Evolutionary conservation across 257 asterid genomes (phyloP).

Genomic region (Leptodermis oblonga): DNA sequence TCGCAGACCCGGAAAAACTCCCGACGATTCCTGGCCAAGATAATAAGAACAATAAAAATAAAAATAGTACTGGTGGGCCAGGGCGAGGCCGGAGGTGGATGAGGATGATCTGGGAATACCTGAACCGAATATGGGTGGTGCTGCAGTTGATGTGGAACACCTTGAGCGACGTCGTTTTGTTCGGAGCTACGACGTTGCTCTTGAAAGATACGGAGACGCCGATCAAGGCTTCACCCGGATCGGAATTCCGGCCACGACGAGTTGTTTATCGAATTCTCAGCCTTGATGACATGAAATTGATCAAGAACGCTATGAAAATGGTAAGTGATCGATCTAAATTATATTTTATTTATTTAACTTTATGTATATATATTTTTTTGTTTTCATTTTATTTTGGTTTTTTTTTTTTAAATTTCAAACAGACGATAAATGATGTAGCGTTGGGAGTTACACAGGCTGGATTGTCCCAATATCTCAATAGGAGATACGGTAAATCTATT

Average conservation of each 20-base stretch:
- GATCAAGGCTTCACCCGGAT: constrained; percentile 20
- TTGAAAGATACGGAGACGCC: constrained; percentile 34
- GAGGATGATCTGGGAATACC: not conserved
- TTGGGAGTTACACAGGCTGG: constrained; percentile 38
- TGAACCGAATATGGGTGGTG: constrained; percentile 12
- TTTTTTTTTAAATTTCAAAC: not conserved
- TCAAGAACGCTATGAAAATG: constrained; percentile 25
- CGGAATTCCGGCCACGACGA: constrained; percentile 25
- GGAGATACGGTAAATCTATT: constrained; percentile 30
- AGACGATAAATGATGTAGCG: constrained; percentile 42
- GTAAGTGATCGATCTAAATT: too few species aligned
- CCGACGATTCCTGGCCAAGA: constrained; percentile 24
- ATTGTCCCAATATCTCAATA: constrained; percentile 33
- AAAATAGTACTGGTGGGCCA: too few species aligned
- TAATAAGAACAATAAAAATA: not conserved
- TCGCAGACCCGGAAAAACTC: constrained; percentile 19
- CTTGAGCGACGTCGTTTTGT: constrained; percentile 21
- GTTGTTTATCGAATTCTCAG: constrained; percentile 22
- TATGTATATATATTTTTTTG: not conserved
- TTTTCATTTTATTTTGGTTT: not conserved
- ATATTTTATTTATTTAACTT: not conserved
- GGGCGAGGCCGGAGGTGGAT: not conserved
- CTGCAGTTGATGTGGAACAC: constrained; percentile 22
- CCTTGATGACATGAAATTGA: constrained; percentile 26
- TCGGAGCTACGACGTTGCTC: constrained; percentile 28